These are phyloP conservation scores for Termitomyces sp. DNA, from an alignment of 768 basidiomycete genomes.

Conservation along the genomic window DNA sequence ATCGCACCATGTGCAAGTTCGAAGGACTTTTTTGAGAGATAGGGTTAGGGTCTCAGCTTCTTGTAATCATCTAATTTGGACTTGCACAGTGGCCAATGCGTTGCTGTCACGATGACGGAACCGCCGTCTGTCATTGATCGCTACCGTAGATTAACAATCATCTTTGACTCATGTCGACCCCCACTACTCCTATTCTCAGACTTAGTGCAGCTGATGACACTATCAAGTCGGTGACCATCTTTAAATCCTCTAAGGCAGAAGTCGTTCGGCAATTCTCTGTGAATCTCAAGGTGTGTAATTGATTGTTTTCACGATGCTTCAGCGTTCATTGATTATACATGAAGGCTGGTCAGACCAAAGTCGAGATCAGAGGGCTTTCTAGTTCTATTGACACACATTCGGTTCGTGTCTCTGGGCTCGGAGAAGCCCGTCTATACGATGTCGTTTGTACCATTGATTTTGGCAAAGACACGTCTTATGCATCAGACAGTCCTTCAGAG, in stretches of 20 bases:
- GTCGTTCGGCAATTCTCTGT: conserved; percentile 45
- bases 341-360: conserved; percentile 48
- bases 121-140: background rate
- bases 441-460: conserved; percentile 40
- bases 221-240: conserved; percentile 51
- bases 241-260: conserved; percentile 51
- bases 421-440: conserved; percentile 44
- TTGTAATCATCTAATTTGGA: background rate
- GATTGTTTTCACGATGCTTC: background rate
- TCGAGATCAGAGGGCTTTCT: conserved; percentile 45
- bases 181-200: conserved; percentile 1
- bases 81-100: background rate
- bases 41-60: background rate
- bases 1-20: conserved; percentile 20
- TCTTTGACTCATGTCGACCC: conserved; percentile 1
- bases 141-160: background rate
- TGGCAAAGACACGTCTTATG: conserved; percentile 13
- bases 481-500: conserved; percentile 21
- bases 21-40: background rate
- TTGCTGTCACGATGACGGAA: background rate
- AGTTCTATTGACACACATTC: conserved; percentile 45
- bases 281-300: conserved; percentile 36
- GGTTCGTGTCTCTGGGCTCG: conserved; percentile 46
- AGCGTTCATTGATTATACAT: background rate
- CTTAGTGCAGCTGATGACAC: conserved; percentile 33